Evolutionary conservation across 2,329 filamentous ascomycete genomes (phyloP).

Genomic region (Venturia oleaginea): DNA sequence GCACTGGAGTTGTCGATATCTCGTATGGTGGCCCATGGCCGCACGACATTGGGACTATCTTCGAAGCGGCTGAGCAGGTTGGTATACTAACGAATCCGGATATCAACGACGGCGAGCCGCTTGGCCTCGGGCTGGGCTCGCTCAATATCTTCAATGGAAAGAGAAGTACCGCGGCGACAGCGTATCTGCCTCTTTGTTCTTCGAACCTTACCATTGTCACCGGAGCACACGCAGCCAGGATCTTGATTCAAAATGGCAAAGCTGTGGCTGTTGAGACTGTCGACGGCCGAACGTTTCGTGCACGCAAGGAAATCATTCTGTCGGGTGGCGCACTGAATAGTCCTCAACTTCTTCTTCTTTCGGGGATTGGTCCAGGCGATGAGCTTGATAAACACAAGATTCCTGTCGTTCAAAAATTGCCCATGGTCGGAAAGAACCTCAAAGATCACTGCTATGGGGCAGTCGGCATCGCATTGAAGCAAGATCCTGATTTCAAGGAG

Average conservation of each 20-base stretch:
- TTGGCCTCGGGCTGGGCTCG: constrained; percentile 45
- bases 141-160: constrained; percentile 41
- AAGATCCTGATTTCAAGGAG: neutral
- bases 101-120: constrained; percentile 48
- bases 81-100: constrained; percentile 45
- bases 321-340: constrained; percentile 27
- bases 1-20: constrained; percentile 38
- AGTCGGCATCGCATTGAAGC: constrained; percentile 7
- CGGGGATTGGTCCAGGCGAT: constrained; percentile 37
- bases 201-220: constrained; percentile 47
- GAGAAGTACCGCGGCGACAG: constrained; percentile 41
- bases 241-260: constrained; percentile 38
- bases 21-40: constrained; percentile 43
- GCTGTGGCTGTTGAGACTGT: constrained; percentile 38
- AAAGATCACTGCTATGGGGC: constrained; percentile 32
- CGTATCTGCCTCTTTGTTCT: constrained; percentile 36
- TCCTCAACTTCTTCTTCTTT: constrained; percentile 36
- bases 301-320: constrained; percentile 28
- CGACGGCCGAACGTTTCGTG: constrained; percentile 27
- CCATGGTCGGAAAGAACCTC: constrained; percentile 35
- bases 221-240: constrained; percentile 36
- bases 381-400: constrained; percentile 35
- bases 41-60: constrained; percentile 40
- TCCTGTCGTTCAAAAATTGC: constrained; percentile 30
- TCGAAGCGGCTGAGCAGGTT: constrained; percentile 32